These are phyloP conservation scores for Hymenoscyphus linearis DNA, from an alignment of 2,329 filamentous ascomycete genomes.

Conservation along the genomic window DNA sequence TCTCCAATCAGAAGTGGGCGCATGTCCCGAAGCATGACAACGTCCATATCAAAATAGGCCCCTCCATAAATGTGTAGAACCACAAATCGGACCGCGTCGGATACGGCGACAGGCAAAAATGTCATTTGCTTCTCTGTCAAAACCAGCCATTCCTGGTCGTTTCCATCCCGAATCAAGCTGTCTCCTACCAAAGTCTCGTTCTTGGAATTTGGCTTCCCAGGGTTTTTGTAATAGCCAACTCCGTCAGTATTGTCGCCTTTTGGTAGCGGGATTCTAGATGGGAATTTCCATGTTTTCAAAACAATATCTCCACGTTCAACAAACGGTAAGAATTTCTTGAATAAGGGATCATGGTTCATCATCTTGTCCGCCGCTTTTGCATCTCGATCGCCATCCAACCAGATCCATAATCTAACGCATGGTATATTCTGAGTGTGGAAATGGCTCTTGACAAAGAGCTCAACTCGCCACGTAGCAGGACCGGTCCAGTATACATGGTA, in stretches of 20 bases:
- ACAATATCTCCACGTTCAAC: slow-evolving; percentile 48
- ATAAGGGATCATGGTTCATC: slow-evolving; percentile 45
- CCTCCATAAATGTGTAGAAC: slow-evolving; percentile 49
- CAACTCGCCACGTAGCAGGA: slow-evolving; percentile 50
- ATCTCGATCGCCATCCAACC: slow-evolving; percentile 48
- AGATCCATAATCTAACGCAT: slow-evolving; percentile 47
- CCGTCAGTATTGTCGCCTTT: slow-evolving; percentile 44
- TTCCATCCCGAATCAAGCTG: slow-evolving; percentile 44
- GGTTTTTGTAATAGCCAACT: slow-evolving; percentile 43
- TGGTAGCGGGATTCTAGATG: slow-evolving; percentile 45
- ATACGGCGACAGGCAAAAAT: slow-evolving; percentile 52
- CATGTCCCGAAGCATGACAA: slow-evolving; percentile 49
- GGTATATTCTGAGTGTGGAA: slow-evolving; percentile 52
- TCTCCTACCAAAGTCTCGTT: slow-evolving; percentile 40
- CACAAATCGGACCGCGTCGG: slow-evolving; percentile 50
- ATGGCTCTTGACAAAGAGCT: slow-evolving; percentile 51
- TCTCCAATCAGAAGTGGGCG: slow-evolving; percentile 47
- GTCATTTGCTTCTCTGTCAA: slow-evolving; percentile 51
- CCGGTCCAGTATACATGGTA: slow-evolving; percentile 54
- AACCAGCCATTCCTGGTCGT: slow-evolving; percentile 47
- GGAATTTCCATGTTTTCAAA: slow-evolving; percentile 49
- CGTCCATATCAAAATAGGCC: slow-evolving; percentile 52
- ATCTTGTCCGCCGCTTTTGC: slow-evolving; percentile 46
- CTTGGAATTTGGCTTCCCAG: slow-evolving; percentile 36
- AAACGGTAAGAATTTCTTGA: slow-evolving; percentile 47